A percentile compares a stretch with the other conserved stretches of the same genome.
These are phyloP conservation scores for Biscogniauxia marginata DNA, from an alignment of 2,329 filamentous ascomycete species.

Conservation along the genomic window DNA sequence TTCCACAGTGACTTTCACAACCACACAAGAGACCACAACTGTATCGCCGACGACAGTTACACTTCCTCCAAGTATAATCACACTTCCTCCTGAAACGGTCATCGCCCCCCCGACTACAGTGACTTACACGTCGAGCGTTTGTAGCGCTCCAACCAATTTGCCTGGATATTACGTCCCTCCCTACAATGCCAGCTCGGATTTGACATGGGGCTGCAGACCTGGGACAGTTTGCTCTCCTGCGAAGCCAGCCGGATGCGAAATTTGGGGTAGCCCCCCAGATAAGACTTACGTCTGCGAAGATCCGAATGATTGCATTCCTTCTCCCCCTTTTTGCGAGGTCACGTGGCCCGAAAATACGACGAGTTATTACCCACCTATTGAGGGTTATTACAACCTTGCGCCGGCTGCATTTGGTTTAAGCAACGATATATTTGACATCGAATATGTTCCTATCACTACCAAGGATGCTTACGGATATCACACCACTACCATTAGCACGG, in stretches of 20 bases:
- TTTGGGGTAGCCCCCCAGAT: constrained; percentile 48
- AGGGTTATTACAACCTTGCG: constrained; percentile 65
- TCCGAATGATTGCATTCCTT: constrained; percentile 42
- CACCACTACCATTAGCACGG: constrained; percentile 48
- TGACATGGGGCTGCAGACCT: constrained; percentile 53
- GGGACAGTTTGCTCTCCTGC: constrained; percentile 53
- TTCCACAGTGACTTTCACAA: constrained; percentile 31
- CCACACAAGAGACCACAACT: constrained; percentile 24
- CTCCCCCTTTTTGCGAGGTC: constrained; percentile 37
- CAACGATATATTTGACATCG: constrained; percentile 58
- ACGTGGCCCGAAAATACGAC: constrained; percentile 47
- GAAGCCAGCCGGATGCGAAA: constrained; percentile 48
- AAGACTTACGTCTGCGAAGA: constrained; percentile 46
- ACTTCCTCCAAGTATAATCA: constrained; percentile 11
- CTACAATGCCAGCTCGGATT: constrained; percentile 38
- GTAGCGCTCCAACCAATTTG: constrained; percentile 8
- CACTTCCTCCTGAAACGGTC: constrained; percentile 8
- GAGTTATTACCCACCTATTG: constrained; percentile 49
- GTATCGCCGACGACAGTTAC: constrained; percentile 24
- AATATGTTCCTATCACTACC: constrained; percentile 37
- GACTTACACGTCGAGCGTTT: neutral
- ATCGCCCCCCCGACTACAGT: constrained; percentile 4
- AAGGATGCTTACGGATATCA: constrained; percentile 30
- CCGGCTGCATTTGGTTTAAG: constrained; percentile 61
- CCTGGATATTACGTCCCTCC: constrained; percentile 11